A percentile compares a stretch with the other conserved stretches of the same genome.
Evolutionary conservation across 2,329 filamentous ascomycete genomes (phyloP).

Genomic region (Cordyceps sp.): DNA sequence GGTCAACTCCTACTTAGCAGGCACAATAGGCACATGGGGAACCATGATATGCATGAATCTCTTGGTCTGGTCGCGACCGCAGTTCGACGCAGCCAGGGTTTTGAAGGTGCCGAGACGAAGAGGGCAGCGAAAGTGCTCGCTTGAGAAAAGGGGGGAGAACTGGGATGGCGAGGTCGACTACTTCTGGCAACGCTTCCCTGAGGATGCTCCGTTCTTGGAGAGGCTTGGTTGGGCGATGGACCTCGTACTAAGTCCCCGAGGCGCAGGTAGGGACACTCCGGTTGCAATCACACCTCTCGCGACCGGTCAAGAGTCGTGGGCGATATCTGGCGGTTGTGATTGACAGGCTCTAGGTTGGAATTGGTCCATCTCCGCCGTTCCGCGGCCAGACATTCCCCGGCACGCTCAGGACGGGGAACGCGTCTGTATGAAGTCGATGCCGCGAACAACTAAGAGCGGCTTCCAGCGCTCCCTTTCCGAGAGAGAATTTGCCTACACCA

Average conservation of each 20-base stretch:
- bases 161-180: too few relatives aligned
- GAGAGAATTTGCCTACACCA: too few relatives aligned
- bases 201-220: conserved; percentile 25
- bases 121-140: too few relatives aligned
- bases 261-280: conserved; percentile 27
- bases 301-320: too few relatives aligned
- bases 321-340: not conserved
- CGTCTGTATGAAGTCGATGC: conserved; percentile 24
- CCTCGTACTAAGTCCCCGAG: conserved; percentile 35
- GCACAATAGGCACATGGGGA: conserved; percentile 32
- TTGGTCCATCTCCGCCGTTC: conserved; percentile 32
- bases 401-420: conserved; percentile 15
- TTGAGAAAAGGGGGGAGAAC: too few relatives aligned
- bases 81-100: conserved; percentile 37
- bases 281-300: too few relatives aligned
- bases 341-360: conserved; percentile 32
- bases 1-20: conserved; percentile 30
- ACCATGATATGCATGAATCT: conserved; percentile 30
- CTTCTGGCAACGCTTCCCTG: conserved; percentile 42
- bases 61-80: conserved; percentile 37
- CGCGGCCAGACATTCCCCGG: conserved; percentile 24
- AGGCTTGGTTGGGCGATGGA: conserved; percentile 40
- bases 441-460: conserved; percentile 25
- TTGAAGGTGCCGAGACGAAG: too few relatives aligned
- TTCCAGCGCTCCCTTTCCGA: conserved; percentile 25